Evolutionary conservation across 495 filamentous ascomycete genomes (phyloP), one percentile per base, ranked within the genome.

Genomic region (Saxispiralis lemnorum): DNA sequence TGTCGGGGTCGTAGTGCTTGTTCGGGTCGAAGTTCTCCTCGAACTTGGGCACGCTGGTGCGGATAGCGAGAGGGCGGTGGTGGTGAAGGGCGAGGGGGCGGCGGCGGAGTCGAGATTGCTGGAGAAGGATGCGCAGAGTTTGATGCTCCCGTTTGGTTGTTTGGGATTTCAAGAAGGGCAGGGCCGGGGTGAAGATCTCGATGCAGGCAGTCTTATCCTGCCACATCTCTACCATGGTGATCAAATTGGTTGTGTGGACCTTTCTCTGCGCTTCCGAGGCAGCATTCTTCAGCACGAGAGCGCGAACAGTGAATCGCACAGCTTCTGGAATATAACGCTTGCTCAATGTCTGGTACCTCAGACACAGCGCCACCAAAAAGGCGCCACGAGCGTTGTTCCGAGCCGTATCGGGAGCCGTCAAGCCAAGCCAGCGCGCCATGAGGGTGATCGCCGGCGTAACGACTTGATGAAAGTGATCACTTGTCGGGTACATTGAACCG

Each of bases 401-500:
- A 5, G 84, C 59, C 2, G 60, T 59, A 33, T 70, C 67, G 0
- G 82, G 79, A 20, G 75, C 64, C 38, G 73, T 81, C 51, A 92
- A 75, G 0, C 77, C 82, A n/a, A 97, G 67, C 56, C 81, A 95
- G 37, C 81, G 71, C 21, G 73, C 71, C 58, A 96, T 80, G 39
- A 70, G 72, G 6, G 95, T 70, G 55, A 82, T 79, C 1, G 88
- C 81, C 0, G 89, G 89, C 4, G 89, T 96, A 38, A 81, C 76
- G 13, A 96, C 80, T 43, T 85, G 79, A 51, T 96, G 89, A 60
- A 95, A 96, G 59, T 93, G 84, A 62, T 99, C 89, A 0, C 83
- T 93, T 0, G 92, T 93, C 5, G 92, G 85, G 58, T 92, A 99
- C 46, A 88, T 81, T 7, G 76, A 74, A 21, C 74, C 74, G 50